Percentiles rank a stretch among this genome's conserved stretches.
These are phyloP conservation scores for Ogataea neopini DNA, from an alignment of 805 yeast genomes.

Conservation along the genomic window DNA sequence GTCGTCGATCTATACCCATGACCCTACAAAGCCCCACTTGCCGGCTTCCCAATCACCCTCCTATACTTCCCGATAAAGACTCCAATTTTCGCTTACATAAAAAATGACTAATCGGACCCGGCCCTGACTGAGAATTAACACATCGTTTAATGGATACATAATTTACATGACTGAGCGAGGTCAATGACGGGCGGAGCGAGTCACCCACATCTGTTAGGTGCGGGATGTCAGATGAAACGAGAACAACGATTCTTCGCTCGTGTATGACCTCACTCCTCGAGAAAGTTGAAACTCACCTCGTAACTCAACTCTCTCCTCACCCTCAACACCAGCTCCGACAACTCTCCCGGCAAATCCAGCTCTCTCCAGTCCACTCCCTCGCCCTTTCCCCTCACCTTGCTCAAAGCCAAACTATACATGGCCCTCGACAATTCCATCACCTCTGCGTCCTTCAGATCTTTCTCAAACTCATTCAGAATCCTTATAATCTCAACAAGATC, in stretches of 20 bases:
- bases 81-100: no score
- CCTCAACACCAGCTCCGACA: slow-evolving; percentile 18
- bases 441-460: slow-evolving; percentile 10
- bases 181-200: background rate
- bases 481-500: slow-evolving; percentile 29
- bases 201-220: no score
- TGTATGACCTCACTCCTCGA: slow-evolving; percentile 16
- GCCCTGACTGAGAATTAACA: no score
- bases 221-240: no score
- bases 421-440: slow-evolving; percentile 10
- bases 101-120: no score
- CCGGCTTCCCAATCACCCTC: no score
- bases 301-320: slow-evolving; percentile 29
- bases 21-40: no score
- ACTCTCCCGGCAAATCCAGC: slow-evolving; percentile 14
- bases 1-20: no score
- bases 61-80: no score
- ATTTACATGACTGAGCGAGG: no score
- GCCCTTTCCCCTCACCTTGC: background rate
- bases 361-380: slow-evolving; percentile 24
- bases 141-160: no score
- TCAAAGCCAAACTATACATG: slow-evolving; percentile 24
- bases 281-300: slow-evolving; percentile 32
- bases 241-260: no score
- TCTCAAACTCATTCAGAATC: slow-evolving; percentile 24